Percentiles rank a stretch among this genome's conserved stretches.
Conservation (phyloP, 164 flowering plant genomes). For the Hamamelis virginiana region DNA sequence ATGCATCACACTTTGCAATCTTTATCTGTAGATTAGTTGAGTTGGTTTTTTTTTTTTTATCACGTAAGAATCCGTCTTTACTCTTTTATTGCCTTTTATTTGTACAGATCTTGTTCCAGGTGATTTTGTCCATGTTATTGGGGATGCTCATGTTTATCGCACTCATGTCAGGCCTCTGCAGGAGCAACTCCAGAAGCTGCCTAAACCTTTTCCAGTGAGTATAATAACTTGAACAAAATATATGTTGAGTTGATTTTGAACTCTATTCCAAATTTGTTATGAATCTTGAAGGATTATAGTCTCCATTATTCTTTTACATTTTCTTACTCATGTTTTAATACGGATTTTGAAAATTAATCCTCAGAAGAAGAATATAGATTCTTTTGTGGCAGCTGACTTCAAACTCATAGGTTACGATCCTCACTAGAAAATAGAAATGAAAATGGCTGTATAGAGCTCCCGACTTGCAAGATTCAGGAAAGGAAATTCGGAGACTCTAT, state of each 20-base stretch:
- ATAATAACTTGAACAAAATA: not conserved
- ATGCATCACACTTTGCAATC: too few species aligned
- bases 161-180: constrained; percentile 78
- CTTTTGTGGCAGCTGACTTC: constrained; percentile 76
- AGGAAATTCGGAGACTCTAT: not conserved
- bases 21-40: too few species aligned
- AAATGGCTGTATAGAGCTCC: constrained; percentile 69
- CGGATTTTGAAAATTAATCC: constrained; percentile 83
- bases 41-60: not conserved
- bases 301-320: constrained; percentile 3
- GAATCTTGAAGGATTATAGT: not conserved
- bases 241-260: too few species aligned
- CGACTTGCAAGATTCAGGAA: not conserved
- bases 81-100: not conserved
- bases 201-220: too few species aligned
- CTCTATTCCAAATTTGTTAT: not conserved
- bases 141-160: constrained; percentile 89
- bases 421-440: constrained; percentile 81
- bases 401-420: constrained; percentile 80
- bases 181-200: constrained; percentile 82
- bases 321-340: constrained; percentile 1
- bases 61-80: not conserved
- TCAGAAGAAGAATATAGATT: constrained; percentile 71
- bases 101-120: constrained; percentile 82
- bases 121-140: constrained; percentile 80